phyloP scores from a whole-genome alignment of 169 alveolate genomes.

The Plasmodium falciparum region DNA sequence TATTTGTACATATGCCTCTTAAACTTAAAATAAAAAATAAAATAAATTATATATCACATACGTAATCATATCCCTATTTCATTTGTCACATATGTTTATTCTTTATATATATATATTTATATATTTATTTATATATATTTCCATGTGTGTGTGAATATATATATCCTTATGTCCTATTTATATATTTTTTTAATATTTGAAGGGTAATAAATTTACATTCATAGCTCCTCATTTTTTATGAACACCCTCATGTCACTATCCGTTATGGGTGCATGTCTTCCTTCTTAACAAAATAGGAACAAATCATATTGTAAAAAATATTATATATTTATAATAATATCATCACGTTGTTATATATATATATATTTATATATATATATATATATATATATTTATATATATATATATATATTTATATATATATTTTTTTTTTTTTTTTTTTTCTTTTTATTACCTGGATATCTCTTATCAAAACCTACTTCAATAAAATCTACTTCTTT shows the following conservation, averaged over 20 bases:
- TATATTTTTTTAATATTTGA: not conserved
- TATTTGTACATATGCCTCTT: too few relatives aligned
- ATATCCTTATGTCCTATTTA: not conserved
- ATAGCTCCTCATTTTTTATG: slow-evolving; percentile 21
- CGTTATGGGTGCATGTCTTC: slow-evolving; percentile 24
- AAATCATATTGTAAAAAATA: not conserved
- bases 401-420: too few relatives aligned
- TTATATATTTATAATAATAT: not conserved
- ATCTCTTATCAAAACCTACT: slow-evolving; percentile 51
- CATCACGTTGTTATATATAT: not conserved
- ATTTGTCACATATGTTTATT: too few relatives aligned
- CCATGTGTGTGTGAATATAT: not conserved
- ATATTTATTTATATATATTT: not conserved
- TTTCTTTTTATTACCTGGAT: slow-evolving; percentile 30
- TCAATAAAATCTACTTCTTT: slow-evolving; percentile 51
- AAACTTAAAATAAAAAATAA: too few relatives aligned
- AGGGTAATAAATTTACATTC: not conserved
- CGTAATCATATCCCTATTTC: too few relatives aligned
- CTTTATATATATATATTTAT: too few relatives aligned
- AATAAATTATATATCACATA: too few relatives aligned
- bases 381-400: too few relatives aligned
- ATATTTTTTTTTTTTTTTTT: not conserved
- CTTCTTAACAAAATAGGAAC: slow-evolving; percentile 9
- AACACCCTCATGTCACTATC: slow-evolving; percentile 8
- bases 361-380: too few relatives aligned